phyloP scores from a whole-genome alignment of 202 grass and related monocot genomes.

The Brachypodium distachyon region DNA sequence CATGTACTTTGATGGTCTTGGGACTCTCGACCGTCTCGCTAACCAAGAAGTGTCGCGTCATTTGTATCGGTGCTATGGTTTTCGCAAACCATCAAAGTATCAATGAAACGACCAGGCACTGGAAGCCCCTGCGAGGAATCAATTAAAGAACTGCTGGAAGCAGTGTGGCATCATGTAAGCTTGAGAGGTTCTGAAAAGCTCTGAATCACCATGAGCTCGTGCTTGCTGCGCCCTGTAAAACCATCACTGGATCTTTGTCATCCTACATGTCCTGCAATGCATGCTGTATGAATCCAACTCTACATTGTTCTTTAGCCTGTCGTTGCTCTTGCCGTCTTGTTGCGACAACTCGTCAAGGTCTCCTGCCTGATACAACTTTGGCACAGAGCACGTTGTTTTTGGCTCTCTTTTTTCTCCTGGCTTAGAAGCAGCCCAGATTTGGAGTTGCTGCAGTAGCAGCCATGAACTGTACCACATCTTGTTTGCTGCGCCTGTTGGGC shows the following conservation, averaged over 20 bases:
- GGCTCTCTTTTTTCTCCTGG: slow-evolving; percentile 18
- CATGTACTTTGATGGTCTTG: neutral
- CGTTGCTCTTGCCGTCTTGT: neutral
- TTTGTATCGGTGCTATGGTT: neutral
- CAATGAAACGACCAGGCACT: slow-evolving; percentile 29
- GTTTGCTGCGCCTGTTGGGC: neutral
- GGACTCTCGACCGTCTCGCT: neutral
- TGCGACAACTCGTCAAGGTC: slow-evolving; percentile 35
- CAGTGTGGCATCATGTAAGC: slow-evolving; percentile 4
- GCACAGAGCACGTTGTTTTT: neutral
- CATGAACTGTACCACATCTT: slow-evolving; percentile 18
- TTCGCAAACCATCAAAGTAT: slow-evolving; percentile 1
- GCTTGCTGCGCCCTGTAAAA: slow-evolving; percentile 18
- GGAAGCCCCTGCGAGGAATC: slow-evolving; percentile 5
- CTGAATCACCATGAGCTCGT: slow-evolving; percentile 29
- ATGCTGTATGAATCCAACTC: slow-evolving; percentile 24
- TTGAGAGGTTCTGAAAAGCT: slow-evolving; percentile 27
- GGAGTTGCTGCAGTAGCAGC: slow-evolving; percentile 16
- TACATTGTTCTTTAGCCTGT: slow-evolving; percentile 37
- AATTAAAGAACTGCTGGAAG: slow-evolving; percentile 10
- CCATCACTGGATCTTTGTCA: neutral
- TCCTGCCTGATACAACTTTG: slow-evolving; percentile 8
- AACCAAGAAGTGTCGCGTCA: neutral
- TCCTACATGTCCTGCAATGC: neutral
- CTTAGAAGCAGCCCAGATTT: slow-evolving; percentile 6